Percentiles rank a stretch among this genome's conserved stretches.
Evolutionary conservation across 768 basidiomycete species (phyloP).

Genomic region (Multifurca ochricompacta): DNA sequence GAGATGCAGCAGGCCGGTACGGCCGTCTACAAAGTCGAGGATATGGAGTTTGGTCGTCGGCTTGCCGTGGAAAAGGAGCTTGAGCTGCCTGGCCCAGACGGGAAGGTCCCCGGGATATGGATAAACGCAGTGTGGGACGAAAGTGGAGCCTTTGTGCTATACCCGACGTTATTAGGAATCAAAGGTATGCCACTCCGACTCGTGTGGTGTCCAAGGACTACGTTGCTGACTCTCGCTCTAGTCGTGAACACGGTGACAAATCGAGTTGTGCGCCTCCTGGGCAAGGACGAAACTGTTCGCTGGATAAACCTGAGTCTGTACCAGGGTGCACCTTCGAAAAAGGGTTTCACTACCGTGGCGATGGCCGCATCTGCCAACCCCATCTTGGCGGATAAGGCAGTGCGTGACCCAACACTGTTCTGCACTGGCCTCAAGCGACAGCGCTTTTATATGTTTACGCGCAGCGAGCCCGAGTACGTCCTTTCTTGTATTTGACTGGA

Average conservation of each 20-base stretch:
- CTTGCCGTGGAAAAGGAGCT: conserved; percentile 88
- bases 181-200: conserved; percentile 53
- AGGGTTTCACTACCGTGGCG: conserved; percentile 76
- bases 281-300: conserved; percentile 89
- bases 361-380: conserved; percentile 97
- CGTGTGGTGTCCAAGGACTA: background rate
- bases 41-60: conserved; percentile 99
- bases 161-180: conserved; percentile 88
- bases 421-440: conserved; percentile 90
- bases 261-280: conserved; percentile 77
- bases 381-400: conserved; percentile 76
- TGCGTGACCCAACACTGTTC: conserved; percentile 85
- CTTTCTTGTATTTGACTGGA: background rate
- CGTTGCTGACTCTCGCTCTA: conserved; percentile 28
- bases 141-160: conserved; percentile 88
- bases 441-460: conserved; percentile 92
- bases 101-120: conserved; percentile 64
- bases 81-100: conserved; percentile 73
- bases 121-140: conserved; percentile 97
- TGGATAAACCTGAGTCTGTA: conserved; percentile 86
- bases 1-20: conserved; percentile 99
- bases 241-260: conserved; percentile 95
- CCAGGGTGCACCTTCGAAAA: conserved; percentile 90
- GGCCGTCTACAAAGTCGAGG: conserved; percentile 83
- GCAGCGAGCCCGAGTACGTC: conserved; percentile 74